phyloP scores from a whole-genome alignment of 495 filamentous ascomycete species.

The Penicillium manginii region DNA sequence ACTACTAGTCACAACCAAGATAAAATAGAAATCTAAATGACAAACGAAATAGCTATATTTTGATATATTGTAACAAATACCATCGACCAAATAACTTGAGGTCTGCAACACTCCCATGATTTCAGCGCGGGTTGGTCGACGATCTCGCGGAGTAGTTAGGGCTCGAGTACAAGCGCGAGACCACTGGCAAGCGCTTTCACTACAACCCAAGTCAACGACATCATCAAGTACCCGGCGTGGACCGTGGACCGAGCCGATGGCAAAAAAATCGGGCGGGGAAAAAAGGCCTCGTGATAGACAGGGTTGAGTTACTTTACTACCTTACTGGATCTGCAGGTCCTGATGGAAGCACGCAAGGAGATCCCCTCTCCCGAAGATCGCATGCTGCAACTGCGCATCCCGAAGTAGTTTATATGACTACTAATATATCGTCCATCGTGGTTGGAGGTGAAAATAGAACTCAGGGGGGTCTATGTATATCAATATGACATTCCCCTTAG shows the following conservation, averaged over 20 bases:
- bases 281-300: conserved; percentile 4
- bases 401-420: background rate
- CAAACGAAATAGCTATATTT: too few species aligned
- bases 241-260: conserved; percentile 16
- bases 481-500: too few species aligned
- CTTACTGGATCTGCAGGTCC: conserved; percentile 20
- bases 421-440: too few species aligned
- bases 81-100: too few species aligned
- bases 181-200: background rate
- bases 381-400: background rate
- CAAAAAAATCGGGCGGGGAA: conserved; percentile 1
- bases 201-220: conserved; percentile 20
- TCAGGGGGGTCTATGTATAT: too few species aligned
- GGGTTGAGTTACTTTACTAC: too few species aligned
- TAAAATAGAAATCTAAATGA: too few species aligned
- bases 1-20: too few species aligned
- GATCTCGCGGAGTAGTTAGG: background rate
- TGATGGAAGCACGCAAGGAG: conserved; percentile 16
- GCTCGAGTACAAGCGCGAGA: background rate
- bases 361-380: background rate
- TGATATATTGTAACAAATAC: too few species aligned
- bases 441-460: too few species aligned
- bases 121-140: background rate
- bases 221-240: conserved; percentile 25
- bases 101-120: too few species aligned